phyloP scores from a whole-genome alignment of 768 basidiomycete species.

The Mycena latifolia region DNA sequence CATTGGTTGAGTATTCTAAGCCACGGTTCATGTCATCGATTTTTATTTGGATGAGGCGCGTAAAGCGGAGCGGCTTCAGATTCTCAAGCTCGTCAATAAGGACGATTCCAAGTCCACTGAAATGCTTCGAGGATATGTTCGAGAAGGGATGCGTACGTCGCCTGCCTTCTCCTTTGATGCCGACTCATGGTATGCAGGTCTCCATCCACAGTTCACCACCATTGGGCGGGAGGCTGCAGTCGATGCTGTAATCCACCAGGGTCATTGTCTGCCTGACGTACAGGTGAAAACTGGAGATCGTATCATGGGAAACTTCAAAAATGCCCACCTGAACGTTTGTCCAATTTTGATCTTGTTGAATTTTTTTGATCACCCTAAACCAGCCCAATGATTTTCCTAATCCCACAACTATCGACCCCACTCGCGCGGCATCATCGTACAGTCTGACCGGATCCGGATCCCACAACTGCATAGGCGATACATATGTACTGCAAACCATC shows the following conservation, averaged over 20 bases:
- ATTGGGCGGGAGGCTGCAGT: slow-evolving; percentile 50
- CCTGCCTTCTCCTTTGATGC: too few relatives aligned
- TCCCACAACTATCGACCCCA: slow-evolving; percentile 25
- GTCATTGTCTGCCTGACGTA: slow-evolving; percentile 38
- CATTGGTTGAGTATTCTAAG: slow-evolving; percentile 38
- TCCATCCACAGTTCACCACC: slow-evolving; percentile 56
- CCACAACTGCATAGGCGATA: slow-evolving; percentile 54
- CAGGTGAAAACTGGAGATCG: slow-evolving; percentile 47
- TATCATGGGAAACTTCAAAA: slow-evolving; percentile 49
- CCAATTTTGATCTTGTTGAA: not conserved
- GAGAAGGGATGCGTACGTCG: slow-evolving; percentile 60
- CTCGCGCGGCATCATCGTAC: slow-evolving; percentile 29
- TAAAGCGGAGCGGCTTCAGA: slow-evolving; percentile 52
- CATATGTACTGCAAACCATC: slow-evolving; percentile 52
- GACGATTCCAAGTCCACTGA: slow-evolving; percentile 48
- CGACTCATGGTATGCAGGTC: slow-evolving; percentile 39
- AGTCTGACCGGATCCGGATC: slow-evolving; percentile 51
- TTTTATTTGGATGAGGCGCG: slow-evolving; percentile 63
- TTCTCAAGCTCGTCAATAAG: slow-evolving; percentile 49
- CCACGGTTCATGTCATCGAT: slow-evolving; percentile 62
- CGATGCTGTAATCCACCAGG: slow-evolving; percentile 43
- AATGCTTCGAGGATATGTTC: slow-evolving; percentile 61
- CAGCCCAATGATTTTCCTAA: slow-evolving; percentile 35
- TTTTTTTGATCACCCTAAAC: too few relatives aligned
- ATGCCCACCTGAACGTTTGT: slow-evolving; percentile 48